These are phyloP conservation scores for Parathielavia appendiculata DNA, from an alignment of 495 filamentous ascomycete species.

Conservation along the genomic window DNA sequence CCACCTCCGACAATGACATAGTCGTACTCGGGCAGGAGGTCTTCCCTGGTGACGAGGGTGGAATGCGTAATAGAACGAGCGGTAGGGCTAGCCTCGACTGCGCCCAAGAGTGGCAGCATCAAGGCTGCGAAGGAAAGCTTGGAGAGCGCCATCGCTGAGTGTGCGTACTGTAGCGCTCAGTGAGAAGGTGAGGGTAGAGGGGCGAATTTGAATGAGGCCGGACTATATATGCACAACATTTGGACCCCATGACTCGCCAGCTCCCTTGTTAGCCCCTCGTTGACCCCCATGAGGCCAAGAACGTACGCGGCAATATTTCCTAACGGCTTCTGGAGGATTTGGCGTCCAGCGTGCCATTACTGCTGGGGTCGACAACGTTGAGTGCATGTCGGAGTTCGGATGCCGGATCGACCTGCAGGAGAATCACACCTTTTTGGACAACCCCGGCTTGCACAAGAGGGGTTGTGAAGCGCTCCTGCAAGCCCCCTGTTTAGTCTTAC, in stretches of 20 bases:
- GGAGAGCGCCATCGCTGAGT: slow-evolving; percentile 1
- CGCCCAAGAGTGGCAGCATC: neutral
- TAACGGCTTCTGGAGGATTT: slow-evolving; percentile 11
- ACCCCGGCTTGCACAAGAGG: neutral
- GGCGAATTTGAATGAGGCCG: too few species aligned
- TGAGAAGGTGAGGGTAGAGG: too few species aligned
- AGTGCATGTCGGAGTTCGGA: slow-evolving; percentile 3
- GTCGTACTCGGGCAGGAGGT: slow-evolving; percentile 25
- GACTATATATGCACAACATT: neutral
- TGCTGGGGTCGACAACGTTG: neutral
- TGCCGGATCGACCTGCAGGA: slow-evolving; percentile 3
- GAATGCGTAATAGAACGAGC: neutral
- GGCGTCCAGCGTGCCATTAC: slow-evolving; percentile 6
- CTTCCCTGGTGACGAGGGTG: slow-evolving; percentile 2
- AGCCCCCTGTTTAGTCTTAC: neutral
- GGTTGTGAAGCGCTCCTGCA: neutral
- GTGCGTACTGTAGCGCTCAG: too few species aligned
- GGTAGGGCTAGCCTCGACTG: neutral
- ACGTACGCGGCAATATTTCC: slow-evolving; percentile 7
- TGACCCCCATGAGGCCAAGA: neutral
- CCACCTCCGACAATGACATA: slow-evolving; percentile 40
- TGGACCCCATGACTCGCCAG: neutral
- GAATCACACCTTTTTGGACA: neutral
- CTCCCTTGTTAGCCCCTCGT: neutral
- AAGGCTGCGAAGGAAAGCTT: slow-evolving; percentile 1